Evolutionary conservation across 2,329 filamentous ascomycete species (phyloP).

Genomic region (Verticillium tricorpus): DNA sequence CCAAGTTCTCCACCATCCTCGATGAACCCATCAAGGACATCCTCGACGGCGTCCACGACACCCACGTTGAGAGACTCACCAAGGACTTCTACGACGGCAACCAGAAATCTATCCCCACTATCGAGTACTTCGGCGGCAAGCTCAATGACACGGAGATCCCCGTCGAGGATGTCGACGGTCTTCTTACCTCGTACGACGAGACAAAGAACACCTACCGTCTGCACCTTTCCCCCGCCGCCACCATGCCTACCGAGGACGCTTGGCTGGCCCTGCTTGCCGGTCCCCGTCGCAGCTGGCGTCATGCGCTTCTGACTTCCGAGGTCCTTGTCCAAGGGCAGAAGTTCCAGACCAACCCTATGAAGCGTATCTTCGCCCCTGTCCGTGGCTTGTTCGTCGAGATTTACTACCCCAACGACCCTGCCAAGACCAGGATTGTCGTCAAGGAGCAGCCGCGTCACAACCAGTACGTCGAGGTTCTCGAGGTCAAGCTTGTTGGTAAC

Average conservation of each 20-base stretch:
- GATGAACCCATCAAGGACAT: constrained; percentile 96
- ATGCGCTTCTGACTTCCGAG: constrained; percentile 90
- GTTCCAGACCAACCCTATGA: constrained; percentile 95
- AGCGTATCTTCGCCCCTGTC: constrained; percentile 81
- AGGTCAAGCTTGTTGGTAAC: constrained; percentile 70
- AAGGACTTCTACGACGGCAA: constrained; percentile 76
- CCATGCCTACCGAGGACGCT: constrained; percentile 72
- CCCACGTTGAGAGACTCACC: constrained; percentile 77
- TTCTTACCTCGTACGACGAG: constrained; percentile 80
- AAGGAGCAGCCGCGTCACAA: constrained; percentile 83
- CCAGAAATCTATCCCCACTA: constrained; percentile 68
- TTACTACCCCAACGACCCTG: constrained; percentile 70
- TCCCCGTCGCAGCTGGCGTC: constrained; percentile 82
- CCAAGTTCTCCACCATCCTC: constrained; percentile 80
- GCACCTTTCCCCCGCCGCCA: constrained; percentile 66
- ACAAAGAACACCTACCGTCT: constrained; percentile 79
- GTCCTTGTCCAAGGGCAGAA: constrained; percentile 93
- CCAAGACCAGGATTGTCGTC: constrained; percentile 80
- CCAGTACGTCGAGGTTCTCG: constrained; percentile 83
- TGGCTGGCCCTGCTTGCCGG: constrained; percentile 91
- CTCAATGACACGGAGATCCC: constrained; percentile 68
- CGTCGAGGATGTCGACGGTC: constrained; percentile 69
- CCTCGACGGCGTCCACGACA: constrained; percentile 81
- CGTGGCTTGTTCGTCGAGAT: constrained; percentile 90
- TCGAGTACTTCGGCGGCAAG: constrained; percentile 95